phyloP scores from a whole-genome alignment of 1,284 basidiomycete species.

The Retiboletus flavoniger region DNA sequence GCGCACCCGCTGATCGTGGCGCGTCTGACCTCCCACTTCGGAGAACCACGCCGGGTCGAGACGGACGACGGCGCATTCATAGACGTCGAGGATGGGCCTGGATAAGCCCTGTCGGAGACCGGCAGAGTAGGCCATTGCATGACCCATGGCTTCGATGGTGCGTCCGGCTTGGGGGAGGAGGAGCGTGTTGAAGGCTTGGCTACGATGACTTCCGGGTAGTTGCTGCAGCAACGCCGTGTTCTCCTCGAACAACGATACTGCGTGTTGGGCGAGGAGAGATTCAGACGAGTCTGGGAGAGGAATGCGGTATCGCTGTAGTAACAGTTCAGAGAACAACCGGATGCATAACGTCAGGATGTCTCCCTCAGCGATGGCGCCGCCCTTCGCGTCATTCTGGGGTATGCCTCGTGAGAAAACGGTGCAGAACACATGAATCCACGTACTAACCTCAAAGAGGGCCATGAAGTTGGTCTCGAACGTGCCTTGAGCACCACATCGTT shows the following conservation, averaged over 20 bases:
- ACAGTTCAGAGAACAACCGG: slow-evolving; percentile 51
- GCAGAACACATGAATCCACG: too few species aligned
- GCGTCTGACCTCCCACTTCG: slow-evolving; percentile 43
- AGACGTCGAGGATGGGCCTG: slow-evolving; percentile 49
- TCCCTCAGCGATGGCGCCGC: slow-evolving; percentile 53
- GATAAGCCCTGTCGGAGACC: slow-evolving; percentile 44
- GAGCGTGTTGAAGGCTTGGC: slow-evolving; percentile 45
- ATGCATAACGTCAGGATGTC: slow-evolving; percentile 53
- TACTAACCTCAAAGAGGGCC: slow-evolving; percentile 51
- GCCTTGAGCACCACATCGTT: slow-evolving; percentile 56
- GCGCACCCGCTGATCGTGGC: slow-evolving; percentile 42
- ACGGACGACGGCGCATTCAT: slow-evolving; percentile 48
- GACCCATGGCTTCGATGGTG: slow-evolving; percentile 51
- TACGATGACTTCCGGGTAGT: slow-evolving; percentile 43
- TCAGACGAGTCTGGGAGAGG: slow-evolving; percentile 41
- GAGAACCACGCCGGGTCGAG: slow-evolving; percentile 55
- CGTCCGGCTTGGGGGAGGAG: slow-evolving; percentile 49
- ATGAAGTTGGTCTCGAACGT: slow-evolving; percentile 56
- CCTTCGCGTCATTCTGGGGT: slow-evolving; percentile 54
- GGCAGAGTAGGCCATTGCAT: slow-evolving; percentile 52
- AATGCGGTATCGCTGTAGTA: slow-evolving; percentile 45
- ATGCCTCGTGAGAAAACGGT: too few species aligned
- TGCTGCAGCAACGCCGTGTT: slow-evolving; percentile 38
- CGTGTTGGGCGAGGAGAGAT: slow-evolving; percentile 48
- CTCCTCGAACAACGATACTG: slow-evolving; percentile 43